Evolutionary conservation across 768 basidiomycete species (phyloP), one percentile per base, ranked within the genome.

Genomic region (Tylopilus balloui): DNA sequence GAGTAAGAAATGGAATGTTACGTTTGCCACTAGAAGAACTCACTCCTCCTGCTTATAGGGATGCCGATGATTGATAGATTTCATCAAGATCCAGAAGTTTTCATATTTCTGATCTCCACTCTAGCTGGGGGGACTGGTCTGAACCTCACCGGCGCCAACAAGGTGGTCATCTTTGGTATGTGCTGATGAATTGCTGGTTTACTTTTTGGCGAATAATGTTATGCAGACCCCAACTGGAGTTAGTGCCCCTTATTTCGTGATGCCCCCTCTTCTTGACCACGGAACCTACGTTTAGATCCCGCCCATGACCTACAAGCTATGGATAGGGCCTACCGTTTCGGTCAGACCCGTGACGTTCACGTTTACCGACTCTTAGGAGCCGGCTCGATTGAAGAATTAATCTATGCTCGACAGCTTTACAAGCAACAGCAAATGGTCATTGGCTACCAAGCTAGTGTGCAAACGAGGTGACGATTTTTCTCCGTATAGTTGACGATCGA

Each of bases 391-490:
- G 91, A 93, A 59, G 91, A 94, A 62, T 68, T 91, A 36, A 90
- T 92, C 17, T 92, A 92, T 58, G 87, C 87, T 0, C 80, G 91
- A 12, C 92, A 94, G 61, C 79, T 95, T 19, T 93, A 93, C 69
- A 94, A 94, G 63, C 90, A 92, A 55, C 92, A 94, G 62, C 88
- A 91, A 60, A 92, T 92, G 88, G 81, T 81, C n/a, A 90, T 92
- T 39, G 91, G 82, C 0, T 93, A 93, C 63, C 79, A 86, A 53
- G 86, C 86, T 1, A 89, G 86, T 56, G 71, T 88, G 9, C 90
- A 92, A 59, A 91, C 90, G 0, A 77, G 89, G 84, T 84, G 59
- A 35, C 63, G 38, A 20, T 20, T n/a, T 17, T 2, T 34, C 13
- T 42, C n/a, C 19, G 17, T 10, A 50, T 6, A 14, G 2, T 20